These are phyloP conservation scores for Acanthamoeba culbertsoni DNA, from an alignment of 208 protist species.

Conservation along the genomic window DNA sequence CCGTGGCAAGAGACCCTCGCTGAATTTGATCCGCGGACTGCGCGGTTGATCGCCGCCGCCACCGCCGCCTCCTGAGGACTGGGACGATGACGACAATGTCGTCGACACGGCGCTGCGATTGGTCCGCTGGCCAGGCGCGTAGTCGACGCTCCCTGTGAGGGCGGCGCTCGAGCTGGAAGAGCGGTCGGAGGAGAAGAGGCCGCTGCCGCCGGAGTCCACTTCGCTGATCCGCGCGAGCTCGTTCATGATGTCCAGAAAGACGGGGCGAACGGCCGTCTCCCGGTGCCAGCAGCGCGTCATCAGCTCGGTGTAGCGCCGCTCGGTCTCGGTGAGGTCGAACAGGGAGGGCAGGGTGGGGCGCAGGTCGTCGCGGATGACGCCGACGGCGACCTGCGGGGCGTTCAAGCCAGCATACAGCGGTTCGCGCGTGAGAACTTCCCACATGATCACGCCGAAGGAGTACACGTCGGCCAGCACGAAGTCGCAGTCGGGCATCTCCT, in stretches of 20 bases:
- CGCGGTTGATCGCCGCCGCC: neutral
- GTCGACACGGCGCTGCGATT: too few species aligned
- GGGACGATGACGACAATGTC: too few species aligned
- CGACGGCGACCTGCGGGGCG: neutral
- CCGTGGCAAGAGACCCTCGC: too few species aligned
- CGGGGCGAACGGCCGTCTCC: neutral
- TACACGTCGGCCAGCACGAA: neutral
- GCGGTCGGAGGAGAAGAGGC: neutral
- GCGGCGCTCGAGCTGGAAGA: neutral
- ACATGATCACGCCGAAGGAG: neutral
- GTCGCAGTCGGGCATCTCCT: neutral
- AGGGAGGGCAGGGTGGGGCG: neutral
- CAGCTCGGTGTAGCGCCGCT: conserved; percentile 9
- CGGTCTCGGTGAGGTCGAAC: neutral
- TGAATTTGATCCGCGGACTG: too few species aligned
- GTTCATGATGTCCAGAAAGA: conserved; percentile 1
- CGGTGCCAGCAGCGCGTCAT: neutral
- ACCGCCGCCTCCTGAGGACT: neutral
- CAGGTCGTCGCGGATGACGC: neutral
- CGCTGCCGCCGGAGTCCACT: neutral
- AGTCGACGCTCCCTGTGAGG: too few species aligned
- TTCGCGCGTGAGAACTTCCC: neutral
- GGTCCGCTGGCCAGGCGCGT: too few species aligned
- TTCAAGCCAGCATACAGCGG: neutral
- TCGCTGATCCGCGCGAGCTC: neutral